Evolutionary conservation across 139 green algal species (phyloP).

Genomic region (Tetradesmus obliquus): DNA sequence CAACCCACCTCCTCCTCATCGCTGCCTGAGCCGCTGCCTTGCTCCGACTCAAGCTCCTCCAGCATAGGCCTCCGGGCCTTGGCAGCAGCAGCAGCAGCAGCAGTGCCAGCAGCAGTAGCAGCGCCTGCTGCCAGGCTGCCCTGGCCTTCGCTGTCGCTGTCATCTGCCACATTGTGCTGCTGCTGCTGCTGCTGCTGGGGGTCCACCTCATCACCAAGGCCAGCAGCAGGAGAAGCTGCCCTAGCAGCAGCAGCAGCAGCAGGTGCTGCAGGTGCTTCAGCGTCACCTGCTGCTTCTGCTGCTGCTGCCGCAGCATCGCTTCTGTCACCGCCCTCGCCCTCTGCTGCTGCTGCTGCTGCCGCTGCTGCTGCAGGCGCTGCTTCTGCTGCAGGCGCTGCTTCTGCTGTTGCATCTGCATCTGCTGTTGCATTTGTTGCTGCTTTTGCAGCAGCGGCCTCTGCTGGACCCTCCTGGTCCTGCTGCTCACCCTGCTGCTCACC

Average conservation of each 20-base stretch:
- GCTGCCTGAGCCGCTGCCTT: slow-evolving; percentile 23
- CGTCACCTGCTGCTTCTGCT: not conserved
- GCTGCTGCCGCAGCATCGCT: not conserved
- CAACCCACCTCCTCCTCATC: slow-evolving; percentile 24
- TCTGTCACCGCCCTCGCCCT: not conserved
- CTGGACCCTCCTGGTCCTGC: not conserved
- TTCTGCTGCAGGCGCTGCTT: not conserved
- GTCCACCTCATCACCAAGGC: not conserved
- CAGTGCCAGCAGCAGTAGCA: slow-evolving; percentile 26
- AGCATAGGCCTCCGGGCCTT: not conserved
- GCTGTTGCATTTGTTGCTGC: not conserved
- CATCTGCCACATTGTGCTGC: not conserved
- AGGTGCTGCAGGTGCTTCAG: not conserved
- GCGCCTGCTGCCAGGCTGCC: not conserved
- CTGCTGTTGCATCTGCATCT: not conserved
- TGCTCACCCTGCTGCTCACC: not conserved
- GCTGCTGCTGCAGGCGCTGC: not conserved
- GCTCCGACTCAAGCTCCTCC: slow-evolving; percentile 36
- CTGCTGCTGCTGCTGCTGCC: slow-evolving; percentile 9
- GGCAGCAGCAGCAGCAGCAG: slow-evolving; percentile 15
- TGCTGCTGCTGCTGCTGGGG: slow-evolving; percentile 32
- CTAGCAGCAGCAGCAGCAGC: not conserved
- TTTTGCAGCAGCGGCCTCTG: not conserved
- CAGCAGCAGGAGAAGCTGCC: not conserved
- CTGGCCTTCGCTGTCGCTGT: slow-evolving; percentile 1